Conservation (phyloP, 2,329 filamentous ascomycete species). For the Aaosphaeria pasadenensis region DNA sequence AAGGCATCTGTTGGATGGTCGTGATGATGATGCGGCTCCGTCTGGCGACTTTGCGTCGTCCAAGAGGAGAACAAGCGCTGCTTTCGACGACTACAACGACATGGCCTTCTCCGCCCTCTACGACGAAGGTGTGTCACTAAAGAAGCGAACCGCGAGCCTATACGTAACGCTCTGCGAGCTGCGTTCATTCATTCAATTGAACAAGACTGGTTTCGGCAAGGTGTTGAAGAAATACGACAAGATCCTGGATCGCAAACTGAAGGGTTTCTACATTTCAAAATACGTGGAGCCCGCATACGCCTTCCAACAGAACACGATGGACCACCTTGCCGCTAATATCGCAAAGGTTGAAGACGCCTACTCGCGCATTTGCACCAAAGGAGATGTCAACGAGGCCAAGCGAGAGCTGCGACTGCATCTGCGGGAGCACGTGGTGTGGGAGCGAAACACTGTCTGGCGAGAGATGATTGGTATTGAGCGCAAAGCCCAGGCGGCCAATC, state of each 20-base stretch:
- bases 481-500: constrained; percentile 87
- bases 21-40: constrained; percentile 55
- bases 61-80: constrained; percentile 61
- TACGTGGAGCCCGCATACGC: constrained; percentile 77
- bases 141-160: constrained; percentile 82
- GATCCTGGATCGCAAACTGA: constrained; percentile 79
- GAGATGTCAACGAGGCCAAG: constrained; percentile 72
- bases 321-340: constrained; percentile 69
- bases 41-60: constrained; percentile 60
- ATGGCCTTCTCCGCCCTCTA: constrained; percentile 68
- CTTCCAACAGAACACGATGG: constrained; percentile 72
- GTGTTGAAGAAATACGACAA: constrained; percentile 99
- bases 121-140: constrained; percentile 76
- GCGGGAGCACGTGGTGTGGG: constrained; percentile 97
- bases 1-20: constrained; percentile 17
- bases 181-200: constrained; percentile 93
- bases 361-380: constrained; percentile 75
- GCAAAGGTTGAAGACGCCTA: constrained; percentile 74
- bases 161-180: constrained; percentile 94
- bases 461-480: constrained; percentile 98
- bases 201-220: constrained; percentile 94
- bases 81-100: constrained; percentile 76
- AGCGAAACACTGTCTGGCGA: constrained; percentile 96
- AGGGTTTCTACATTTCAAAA: constrained; percentile 70
- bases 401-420: constrained; percentile 87